phyloP scores from a whole-genome alignment of 495 filamentous ascomycete species.

The Achaetomiella virescens region DNA sequence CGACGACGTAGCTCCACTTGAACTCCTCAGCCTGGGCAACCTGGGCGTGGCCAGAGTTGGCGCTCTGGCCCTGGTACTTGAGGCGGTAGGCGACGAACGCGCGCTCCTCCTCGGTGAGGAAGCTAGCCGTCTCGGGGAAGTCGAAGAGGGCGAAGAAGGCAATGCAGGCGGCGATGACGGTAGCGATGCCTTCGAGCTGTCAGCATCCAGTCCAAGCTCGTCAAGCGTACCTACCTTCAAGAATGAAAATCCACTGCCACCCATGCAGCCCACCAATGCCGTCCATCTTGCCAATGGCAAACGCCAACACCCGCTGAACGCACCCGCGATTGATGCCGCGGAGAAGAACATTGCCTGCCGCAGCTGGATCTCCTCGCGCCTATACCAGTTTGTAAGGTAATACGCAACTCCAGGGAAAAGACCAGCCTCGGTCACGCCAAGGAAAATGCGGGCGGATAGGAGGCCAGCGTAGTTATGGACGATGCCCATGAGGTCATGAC shows the following conservation, averaged over 20 bases:
- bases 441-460: conserved; percentile 58
- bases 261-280: conserved; percentile 56
- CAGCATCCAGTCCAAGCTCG: background rate
- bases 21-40: conserved; percentile 56
- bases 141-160: conserved; percentile 59
- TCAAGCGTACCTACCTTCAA: conserved; percentile 42
- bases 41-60: conserved; percentile 40
- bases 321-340: conserved; percentile 58
- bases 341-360: conserved; percentile 64
- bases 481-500: conserved; percentile 70
- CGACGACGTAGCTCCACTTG: conserved; percentile 53
- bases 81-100: conserved; percentile 45
- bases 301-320: conserved; percentile 67
- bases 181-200: conserved; percentile 34
- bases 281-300: conserved; percentile 62
- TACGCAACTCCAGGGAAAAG: conserved; percentile 70
- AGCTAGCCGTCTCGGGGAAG: conserved; percentile 58
- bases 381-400: conserved; percentile 72
- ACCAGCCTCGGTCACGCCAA: conserved; percentile 64
- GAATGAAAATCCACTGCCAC: conserved; percentile 74
- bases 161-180: conserved; percentile 53
- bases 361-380: conserved; percentile 47
- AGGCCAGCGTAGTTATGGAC: conserved; percentile 56
- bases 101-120: conserved; percentile 67
- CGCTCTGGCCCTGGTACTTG: conserved; percentile 56